Base-by-base conservation (phyloP, 306 rosid species). In the Quillaja saponaria region DNA sequence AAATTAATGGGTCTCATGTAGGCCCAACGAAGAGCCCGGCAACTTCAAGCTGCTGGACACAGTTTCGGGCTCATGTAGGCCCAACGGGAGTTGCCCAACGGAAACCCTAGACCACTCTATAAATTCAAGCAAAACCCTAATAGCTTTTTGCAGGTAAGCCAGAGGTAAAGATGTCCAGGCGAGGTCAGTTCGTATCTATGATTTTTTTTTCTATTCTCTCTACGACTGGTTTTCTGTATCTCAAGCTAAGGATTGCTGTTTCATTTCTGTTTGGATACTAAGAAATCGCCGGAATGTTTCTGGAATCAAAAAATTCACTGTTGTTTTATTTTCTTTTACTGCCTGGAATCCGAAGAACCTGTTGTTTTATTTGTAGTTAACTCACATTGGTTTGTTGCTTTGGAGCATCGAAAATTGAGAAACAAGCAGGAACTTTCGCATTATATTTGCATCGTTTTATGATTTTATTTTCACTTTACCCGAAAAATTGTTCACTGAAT, bases 101-200 rank as follows among this genome's bases (percentile, higher is more conserved):
- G 44, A 77, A 87, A 78, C 84, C 88, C 96, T 81, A 80, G 63
- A 34, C 20, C 6, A 39, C 52, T 48, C 31, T 62, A 50, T 77
- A 83, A 55, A 20, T 28, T 3, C 3, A 12, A 17, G 18, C 15
- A 55, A 58, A 79, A 67, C 69, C 85, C 81, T 56, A 47, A 1
- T 0, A 2, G 0, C 19, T n/a, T 25, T 19, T 2, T 39, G 13
- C 7, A 12, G 7, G 44, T 6, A 1, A 39, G 44, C 44, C 44
- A 2, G 12, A 16, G 78, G 58, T 40, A 12, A 66, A 63, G 34
- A 83, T 78, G 84, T 84, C 85, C 77, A 90, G 76, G 87, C 79
- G 82, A 73, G 87, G 91, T 86, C 7, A 50, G 82, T 16, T 4
- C 18, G 2, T 34, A 10, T 13, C 10, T 4, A 2, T 52, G 15